Evolutionary conservation across 768 basidiomycete genomes (phyloP), one percentile per base, ranked within the genome.

Genomic region (Collybiopsis confluens): DNA sequence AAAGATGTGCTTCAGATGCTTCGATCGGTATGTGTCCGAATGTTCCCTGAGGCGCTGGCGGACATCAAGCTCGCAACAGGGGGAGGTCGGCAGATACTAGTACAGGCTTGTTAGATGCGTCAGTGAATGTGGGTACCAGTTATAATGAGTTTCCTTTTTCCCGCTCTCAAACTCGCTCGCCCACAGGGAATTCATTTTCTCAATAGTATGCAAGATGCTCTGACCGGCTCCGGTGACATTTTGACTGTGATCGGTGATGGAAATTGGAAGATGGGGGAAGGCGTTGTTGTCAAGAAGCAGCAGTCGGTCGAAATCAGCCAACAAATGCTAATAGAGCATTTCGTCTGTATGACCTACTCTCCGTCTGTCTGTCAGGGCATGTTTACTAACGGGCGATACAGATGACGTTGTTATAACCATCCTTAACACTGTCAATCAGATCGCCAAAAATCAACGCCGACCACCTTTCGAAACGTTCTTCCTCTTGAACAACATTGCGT

Each of bases 251-350:
- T 93, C 1, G 91, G 91, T 0, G 90, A 93, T 56, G 91, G 91
- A 9, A 92, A 92, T 59, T 92, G 91, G 91, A 89, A 82, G 68
- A 92, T 93, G 90, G 91, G 91, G 3, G 89, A 90, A 56, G 90
- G 89, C 4, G 76, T 88, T 20, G 76, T 78, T 59, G 81, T 86
- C 5, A 80, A 79, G 9, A 82, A 80, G 59, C 64, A 63, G 2
- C 57, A 67, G 6, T 79, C 80, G 52, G 58, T 70, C 1, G 85
- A 82, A 27, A 74, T 73, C 9, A 84, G 83, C 52, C 83, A 86
- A 60, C 70, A 68, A 36, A 69, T 76, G 16, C 73, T 92, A 10
- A 69, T 91, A 21, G 87, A 92, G 61, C 89, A 92, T 65, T 93
- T 81, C 61, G 71, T 83, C 8, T 82, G 90, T 90, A 56, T 50